These are phyloP conservation scores for Patellifolia procumbens DNA, from an alignment of 179 eudicot genomes.

Conservation along the genomic window DNA sequence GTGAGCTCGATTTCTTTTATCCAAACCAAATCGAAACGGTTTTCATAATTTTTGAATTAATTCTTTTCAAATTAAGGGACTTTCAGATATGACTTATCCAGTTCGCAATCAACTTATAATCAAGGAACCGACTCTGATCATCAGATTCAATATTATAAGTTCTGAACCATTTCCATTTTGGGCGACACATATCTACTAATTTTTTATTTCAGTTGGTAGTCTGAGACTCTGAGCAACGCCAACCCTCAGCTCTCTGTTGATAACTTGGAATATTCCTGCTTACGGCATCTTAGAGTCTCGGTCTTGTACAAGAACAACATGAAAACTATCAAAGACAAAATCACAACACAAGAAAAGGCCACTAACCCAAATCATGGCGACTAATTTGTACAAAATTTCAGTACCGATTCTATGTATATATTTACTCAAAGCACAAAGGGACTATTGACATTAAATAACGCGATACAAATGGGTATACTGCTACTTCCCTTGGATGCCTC, in stretches of 20 bases:
- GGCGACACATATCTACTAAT: no score
- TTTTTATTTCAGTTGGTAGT: no score
- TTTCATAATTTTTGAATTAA: no score
- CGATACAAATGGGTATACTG: constrained; percentile 31
- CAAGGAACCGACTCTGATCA: no score
- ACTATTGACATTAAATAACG: constrained; percentile 25
- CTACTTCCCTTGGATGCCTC: constrained; percentile 24
- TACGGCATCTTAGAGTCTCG: not conserved
- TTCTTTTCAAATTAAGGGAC: no score
- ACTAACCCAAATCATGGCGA: constrained; percentile 16
- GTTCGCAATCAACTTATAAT: no score
- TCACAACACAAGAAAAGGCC: constrained; percentile 11
- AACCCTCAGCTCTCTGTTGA: not conserved
- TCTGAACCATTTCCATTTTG: no score
- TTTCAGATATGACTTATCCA: no score
- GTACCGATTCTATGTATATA: constrained; percentile 24
- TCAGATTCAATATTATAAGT: no score
- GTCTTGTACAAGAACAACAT: constrained; percentile 2
- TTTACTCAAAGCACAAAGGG: constrained; percentile 31
- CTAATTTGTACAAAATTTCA: constrained; percentile 35
- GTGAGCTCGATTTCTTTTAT: no score
- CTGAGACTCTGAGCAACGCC: no score
- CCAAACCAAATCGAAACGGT: no score
- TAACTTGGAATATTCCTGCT: not conserved
- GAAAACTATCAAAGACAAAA: constrained; percentile 8